phyloP scores from a whole-genome alignment of 2,329 filamentous ascomycete species.

The Cladorrhinum sp. region DNA sequence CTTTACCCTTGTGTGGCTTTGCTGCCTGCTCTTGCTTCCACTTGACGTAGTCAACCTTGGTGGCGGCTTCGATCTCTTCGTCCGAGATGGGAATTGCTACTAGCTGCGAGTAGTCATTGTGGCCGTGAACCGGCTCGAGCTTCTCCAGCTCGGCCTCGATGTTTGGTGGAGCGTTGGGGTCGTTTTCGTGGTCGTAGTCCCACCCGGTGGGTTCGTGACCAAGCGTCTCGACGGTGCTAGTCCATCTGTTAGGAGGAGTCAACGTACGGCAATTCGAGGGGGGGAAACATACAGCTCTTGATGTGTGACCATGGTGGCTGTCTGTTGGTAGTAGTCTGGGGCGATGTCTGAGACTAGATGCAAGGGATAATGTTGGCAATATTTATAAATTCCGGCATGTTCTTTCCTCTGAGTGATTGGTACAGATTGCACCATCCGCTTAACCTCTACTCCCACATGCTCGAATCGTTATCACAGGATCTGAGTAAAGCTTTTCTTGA shows the following conservation, averaged over 20 bases:
- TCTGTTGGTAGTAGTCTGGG: background rate
- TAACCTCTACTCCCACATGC: too few relatives aligned
- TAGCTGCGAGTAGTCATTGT: constrained; percentile 4
- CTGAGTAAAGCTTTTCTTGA: too few relatives aligned
- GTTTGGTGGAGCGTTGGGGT: constrained; percentile 1
- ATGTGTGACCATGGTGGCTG: background rate
- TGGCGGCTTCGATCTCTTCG: background rate
- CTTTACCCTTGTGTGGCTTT: background rate
- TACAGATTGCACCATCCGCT: too few relatives aligned
- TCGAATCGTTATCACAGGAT: too few relatives aligned
- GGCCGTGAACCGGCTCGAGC: background rate
- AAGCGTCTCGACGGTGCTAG: background rate
- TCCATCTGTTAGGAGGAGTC: background rate
- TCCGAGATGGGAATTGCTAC: constrained; percentile 1
- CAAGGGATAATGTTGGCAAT: background rate
- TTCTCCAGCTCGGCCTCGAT: background rate
- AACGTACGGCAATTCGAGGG: background rate
- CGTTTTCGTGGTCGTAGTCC: constrained; percentile 2
- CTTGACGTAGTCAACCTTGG: constrained; percentile 5
- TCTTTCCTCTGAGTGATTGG: too few relatives aligned
- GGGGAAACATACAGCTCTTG: background rate
- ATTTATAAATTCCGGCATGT: too few relatives aligned
- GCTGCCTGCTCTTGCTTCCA: background rate
- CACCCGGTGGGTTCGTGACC: constrained; percentile 1
- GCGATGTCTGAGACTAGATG: too few relatives aligned